A percentile compares a stretch with the other conserved stretches of the same genome.
Evolutionary conservation across 768 basidiomycete species (phyloP).

Genomic region (Guyanaporus albipodus): DNA sequence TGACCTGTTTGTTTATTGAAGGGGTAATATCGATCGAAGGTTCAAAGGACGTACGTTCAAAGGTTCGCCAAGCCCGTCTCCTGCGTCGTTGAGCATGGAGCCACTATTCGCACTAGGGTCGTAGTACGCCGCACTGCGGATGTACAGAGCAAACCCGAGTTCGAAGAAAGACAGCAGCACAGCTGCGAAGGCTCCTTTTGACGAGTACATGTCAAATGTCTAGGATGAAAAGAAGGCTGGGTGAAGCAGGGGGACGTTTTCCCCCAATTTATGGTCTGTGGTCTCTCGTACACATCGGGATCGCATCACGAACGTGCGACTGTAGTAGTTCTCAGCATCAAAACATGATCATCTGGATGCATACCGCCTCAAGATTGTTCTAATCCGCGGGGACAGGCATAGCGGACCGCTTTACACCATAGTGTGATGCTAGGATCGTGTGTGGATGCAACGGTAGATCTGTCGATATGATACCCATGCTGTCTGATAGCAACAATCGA

Average conservation of each 20-base stretch:
- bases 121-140: slow-evolving; percentile 29
- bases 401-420: too few species aligned
- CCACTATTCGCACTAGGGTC: slow-evolving; percentile 37
- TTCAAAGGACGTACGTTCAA: slow-evolving; percentile 34
- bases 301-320: slow-evolving; percentile 2
- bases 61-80: slow-evolving; percentile 37
- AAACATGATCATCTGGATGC: background rate
- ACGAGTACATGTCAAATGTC: background rate
- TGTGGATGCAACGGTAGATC: too few species aligned
- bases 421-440: too few species aligned
- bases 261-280: background rate
- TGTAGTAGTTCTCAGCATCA: background rate
- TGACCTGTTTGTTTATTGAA: slow-evolving; percentile 35
- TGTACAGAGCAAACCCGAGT: slow-evolving; percentile 1
- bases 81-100: slow-evolving; percentile 42
- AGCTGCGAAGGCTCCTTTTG: background rate
- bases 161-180: background rate
- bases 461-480: background rate
- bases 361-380: too few species aligned
- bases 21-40: background rate
- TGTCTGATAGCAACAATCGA: too few species aligned
- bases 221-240: background rate
- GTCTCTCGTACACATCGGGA: background rate
- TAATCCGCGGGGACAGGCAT: too few species aligned
- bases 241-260: too few species aligned